A percentile compares a stretch with the other conserved stretches of the same genome.
Conservation (phyloP, 2,329 filamentous ascomycete genomes). For the Harringtonia aguacate region DNA sequence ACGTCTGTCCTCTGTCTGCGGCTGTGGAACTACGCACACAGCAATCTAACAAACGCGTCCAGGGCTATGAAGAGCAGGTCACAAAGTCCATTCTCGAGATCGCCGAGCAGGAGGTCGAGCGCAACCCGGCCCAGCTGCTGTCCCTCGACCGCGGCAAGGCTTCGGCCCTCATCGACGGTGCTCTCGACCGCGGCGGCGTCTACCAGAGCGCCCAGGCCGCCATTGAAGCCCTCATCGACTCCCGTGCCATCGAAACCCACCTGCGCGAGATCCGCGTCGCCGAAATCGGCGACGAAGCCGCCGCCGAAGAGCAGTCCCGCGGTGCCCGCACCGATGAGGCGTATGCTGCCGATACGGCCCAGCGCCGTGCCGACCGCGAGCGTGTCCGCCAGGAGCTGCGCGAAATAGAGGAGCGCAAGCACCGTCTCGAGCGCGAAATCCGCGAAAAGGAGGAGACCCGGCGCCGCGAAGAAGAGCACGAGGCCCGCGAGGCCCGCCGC, state of each 20-base stretch:
- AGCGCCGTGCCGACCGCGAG: constrained; percentile 49
- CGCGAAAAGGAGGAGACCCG: constrained; percentile 31
- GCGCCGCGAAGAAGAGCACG: constrained; percentile 22
- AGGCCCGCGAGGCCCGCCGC: constrained; percentile 20
- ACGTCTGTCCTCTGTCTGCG: constrained; percentile 17
- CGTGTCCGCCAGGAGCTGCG: constrained; percentile 49
- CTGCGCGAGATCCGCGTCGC: constrained; percentile 57
- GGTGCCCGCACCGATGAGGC: constrained; percentile 65
- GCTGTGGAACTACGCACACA: too few species aligned
- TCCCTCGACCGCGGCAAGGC: constrained; percentile 65
- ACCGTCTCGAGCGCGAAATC: constrained; percentile 45
- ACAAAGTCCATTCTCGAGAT: constrained; percentile 57
- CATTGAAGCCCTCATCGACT: constrained; percentile 58
- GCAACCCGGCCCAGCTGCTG: constrained; percentile 59
- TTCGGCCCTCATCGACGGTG: constrained; percentile 65
- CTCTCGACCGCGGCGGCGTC: constrained; percentile 63
- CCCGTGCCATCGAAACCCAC: constrained; percentile 54
- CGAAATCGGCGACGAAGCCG: constrained; percentile 60
- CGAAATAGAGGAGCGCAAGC: constrained; percentile 50
- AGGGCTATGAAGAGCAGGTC: constrained; percentile 63
- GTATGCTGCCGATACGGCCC: constrained; percentile 57
- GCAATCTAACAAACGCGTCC: neutral
- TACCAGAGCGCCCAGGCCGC: constrained; percentile 61
- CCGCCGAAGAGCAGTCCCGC: constrained; percentile 50
- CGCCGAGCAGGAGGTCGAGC: constrained; percentile 63